phyloP scores from a whole-genome alignment of 306 rosid genomes.

The Quercus robur region DNA sequence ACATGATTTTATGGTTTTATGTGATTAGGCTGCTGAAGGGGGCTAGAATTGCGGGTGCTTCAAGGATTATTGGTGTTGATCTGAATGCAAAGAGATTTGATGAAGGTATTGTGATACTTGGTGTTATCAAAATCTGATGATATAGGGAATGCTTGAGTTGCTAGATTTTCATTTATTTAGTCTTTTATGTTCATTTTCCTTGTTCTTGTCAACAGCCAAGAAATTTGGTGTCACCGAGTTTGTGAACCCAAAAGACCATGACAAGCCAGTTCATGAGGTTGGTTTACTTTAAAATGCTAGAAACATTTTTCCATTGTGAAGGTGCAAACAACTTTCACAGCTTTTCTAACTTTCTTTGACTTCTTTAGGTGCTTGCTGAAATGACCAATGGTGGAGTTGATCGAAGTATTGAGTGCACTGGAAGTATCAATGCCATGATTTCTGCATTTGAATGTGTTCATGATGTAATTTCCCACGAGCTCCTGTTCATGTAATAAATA shows the following conservation, averaged over 20 bases:
- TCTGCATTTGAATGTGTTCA: slow-evolving; percentile 93
- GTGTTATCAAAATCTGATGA: too few species aligned
- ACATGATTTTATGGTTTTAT: not conserved
- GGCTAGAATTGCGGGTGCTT: slow-evolving; percentile 7
- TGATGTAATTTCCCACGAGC: slow-evolving; percentile 37
- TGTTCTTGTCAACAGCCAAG: slow-evolving; percentile 50
- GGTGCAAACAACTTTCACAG: too few species aligned
- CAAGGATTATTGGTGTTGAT: slow-evolving; percentile 14
- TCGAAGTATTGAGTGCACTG: slow-evolving; percentile 79
- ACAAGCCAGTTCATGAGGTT: slow-evolving; percentile 80
- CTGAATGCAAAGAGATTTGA: slow-evolving; percentile 1
- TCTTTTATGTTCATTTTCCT: not conserved
- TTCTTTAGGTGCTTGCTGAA: slow-evolving; percentile 63
- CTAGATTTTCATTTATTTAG: too few species aligned
- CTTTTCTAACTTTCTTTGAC: not conserved
- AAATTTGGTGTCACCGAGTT: slow-evolving; percentile 79
- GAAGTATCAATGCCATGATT: slow-evolving; percentile 80
- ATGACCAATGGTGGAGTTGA: slow-evolving; percentile 90
- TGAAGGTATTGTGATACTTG: not conserved
- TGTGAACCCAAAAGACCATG: slow-evolving; percentile 81
- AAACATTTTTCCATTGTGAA: too few species aligned
- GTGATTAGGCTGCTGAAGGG: slow-evolving; percentile 17
- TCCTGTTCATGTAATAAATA: not conserved
- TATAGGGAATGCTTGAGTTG: too few species aligned
- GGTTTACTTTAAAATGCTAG: not conserved